phyloP scores from a whole-genome alignment of 352 stramenopile species.

The Phytopythium cucurbitacearum region DNA sequence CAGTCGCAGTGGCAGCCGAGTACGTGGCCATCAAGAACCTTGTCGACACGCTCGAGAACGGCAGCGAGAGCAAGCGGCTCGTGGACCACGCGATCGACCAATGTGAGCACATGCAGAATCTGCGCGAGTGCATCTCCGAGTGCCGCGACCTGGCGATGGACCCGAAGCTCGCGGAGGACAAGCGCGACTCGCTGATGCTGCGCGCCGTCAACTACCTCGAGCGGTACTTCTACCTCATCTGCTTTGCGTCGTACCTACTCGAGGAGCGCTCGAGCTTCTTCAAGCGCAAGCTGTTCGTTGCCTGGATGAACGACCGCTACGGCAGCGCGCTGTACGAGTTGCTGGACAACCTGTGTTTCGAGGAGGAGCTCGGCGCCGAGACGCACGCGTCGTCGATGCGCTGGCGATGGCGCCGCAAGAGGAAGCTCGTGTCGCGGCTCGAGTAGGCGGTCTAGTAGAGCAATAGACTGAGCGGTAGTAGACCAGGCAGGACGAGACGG shows the following conservation, averaged over 20 bases:
- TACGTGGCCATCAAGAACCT: slow-evolving; percentile 78
- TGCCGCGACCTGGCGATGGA: slow-evolving; percentile 75
- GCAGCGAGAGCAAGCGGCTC: slow-evolving; percentile 49
- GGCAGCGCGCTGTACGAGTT: slow-evolving; percentile 79
- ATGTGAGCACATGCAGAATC: slow-evolving; percentile 82
- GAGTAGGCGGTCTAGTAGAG: slow-evolving; percentile 28
- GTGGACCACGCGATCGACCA: slow-evolving; percentile 75
- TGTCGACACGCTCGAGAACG: slow-evolving; percentile 66
- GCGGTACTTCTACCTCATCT: slow-evolving; percentile 88
- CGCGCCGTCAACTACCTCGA: slow-evolving; percentile 87
- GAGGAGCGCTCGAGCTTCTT: slow-evolving; percentile 61
- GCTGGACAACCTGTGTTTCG: slow-evolving; percentile 84
- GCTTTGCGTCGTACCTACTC: slow-evolving; percentile 83
- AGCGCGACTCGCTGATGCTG: slow-evolving; percentile 82
- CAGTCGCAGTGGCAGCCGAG: slow-evolving; percentile 41
- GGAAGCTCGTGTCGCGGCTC: slow-evolving; percentile 78
- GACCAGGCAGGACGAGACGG: no score
- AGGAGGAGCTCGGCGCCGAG: slow-evolving; percentile 73
- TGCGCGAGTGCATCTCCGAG: slow-evolving; percentile 80
- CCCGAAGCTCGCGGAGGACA: slow-evolving; percentile 50
- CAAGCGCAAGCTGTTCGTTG: slow-evolving; percentile 56
- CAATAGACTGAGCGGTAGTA: no score
- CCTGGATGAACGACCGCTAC: slow-evolving; percentile 84
- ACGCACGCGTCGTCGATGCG: slow-evolving; percentile 82
- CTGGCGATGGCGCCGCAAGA: slow-evolving; percentile 85